These are phyloP conservation scores for Aureobasidium sp. DNA, from an alignment of 2,329 filamentous ascomycete species.

Conservation along the genomic window DNA sequence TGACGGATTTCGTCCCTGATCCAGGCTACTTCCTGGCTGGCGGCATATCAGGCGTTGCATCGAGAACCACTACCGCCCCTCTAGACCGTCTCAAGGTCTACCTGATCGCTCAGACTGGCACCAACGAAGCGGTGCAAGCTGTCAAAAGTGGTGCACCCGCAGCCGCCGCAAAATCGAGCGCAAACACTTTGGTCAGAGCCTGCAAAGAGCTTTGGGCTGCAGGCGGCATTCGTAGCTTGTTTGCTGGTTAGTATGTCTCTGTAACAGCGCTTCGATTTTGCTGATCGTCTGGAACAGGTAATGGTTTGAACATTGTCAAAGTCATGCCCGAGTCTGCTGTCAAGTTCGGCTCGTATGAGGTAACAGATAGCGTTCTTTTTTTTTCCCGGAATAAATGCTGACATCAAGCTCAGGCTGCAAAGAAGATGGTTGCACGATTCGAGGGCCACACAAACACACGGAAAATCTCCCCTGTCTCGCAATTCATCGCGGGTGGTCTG, in stretches of 20 bases:
- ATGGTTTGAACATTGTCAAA: constrained; percentile 92
- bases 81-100: constrained; percentile 97
- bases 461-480: constrained; percentile 72
- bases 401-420: constrained; percentile 57
- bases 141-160: constrained; percentile 63
- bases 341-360: constrained; percentile 95
- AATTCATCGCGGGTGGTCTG: constrained; percentile 83
- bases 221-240: constrained; percentile 81
- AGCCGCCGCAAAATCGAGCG: constrained; percentile 57
- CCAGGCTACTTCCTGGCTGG: constrained; percentile 97
- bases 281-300: constrained; percentile 51
- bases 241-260: constrained; percentile 65
- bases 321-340: constrained; percentile 99
- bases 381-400: not conserved
- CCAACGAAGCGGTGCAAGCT: constrained; percentile 54
- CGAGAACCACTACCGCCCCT: constrained; percentile 88
- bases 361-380: constrained; percentile 25
- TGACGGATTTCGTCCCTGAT: constrained; percentile 62
- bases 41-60: constrained; percentile 88
- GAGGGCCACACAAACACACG: constrained; percentile 83
- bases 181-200: constrained; percentile 64
- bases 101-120: constrained; percentile 80
- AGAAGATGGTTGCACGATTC: constrained; percentile 73
- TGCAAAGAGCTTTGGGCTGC: constrained; percentile 73
- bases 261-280: not conserved